Evolutionary conservation across 2,329 filamentous ascomycete species (phyloP).

Genomic region (Cladorrhinum sp.): DNA sequence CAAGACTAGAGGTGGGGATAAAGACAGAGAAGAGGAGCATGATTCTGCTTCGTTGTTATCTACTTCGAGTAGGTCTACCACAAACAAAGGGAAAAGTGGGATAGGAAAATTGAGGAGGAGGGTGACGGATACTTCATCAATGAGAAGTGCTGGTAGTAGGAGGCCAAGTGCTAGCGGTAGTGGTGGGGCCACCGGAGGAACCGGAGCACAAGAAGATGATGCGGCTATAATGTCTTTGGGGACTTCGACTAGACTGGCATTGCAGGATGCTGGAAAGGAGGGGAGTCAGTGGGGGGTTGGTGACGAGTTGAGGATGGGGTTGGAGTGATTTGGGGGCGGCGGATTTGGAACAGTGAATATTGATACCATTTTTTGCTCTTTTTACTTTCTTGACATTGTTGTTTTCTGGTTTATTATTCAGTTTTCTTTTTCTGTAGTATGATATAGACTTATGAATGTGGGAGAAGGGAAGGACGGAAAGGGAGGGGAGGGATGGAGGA

Average conservation of each 20-base stretch:
- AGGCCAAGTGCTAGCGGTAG: constrained; percentile 27
- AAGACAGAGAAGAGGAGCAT: constrained; percentile 30
- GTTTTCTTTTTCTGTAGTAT: too few species aligned
- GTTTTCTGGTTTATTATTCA: too few species aligned
- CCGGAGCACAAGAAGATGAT: constrained; percentile 39
- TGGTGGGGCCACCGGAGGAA: constrained; percentile 32
- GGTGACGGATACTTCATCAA: constrained; percentile 17
- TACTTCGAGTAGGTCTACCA: constrained; percentile 45
- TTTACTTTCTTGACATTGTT: too few species aligned
- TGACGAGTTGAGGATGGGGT: constrained; percentile 78
- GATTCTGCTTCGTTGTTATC: constrained; percentile 47
- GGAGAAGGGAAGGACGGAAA: too few species aligned
- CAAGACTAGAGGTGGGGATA: background rate
- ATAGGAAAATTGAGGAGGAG: constrained; percentile 13
- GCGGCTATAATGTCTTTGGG: constrained; percentile 35
- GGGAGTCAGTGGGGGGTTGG: constrained; percentile 72
- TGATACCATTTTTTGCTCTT: background rate
- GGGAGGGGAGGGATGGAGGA: too few species aligned
- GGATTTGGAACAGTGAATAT: background rate
- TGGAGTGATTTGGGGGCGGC: too few species aligned
- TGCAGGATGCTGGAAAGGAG: constrained; percentile 52
- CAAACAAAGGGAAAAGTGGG: constrained; percentile 32
- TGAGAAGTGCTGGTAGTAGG: constrained; percentile 17
- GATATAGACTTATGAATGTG: too few species aligned
- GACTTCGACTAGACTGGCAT: constrained; percentile 47